Evolutionary conservation across 2,329 filamentous ascomycete genomes (phyloP), one percentile per base, ranked within the genome.

Genomic region (Chaetomium strumarium): DNA sequence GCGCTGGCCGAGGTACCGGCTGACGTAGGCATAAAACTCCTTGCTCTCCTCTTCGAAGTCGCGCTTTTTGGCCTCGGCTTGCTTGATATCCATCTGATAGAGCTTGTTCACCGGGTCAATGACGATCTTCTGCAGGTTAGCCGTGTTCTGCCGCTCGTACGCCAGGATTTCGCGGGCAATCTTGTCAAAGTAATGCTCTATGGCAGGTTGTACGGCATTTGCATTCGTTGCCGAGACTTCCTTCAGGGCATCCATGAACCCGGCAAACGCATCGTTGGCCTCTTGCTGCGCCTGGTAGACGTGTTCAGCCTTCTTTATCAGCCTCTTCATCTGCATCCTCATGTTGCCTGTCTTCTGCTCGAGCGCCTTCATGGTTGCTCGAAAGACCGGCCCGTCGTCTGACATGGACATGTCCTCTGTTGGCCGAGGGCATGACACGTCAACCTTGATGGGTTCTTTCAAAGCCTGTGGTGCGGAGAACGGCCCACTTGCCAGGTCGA

Each of bases 31-130:
- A 70, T 99, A 99, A 71, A 96, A 99, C 67, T 99, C 93, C 68
- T 95, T 93, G 73, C 92, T 97, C 68, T 99, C 93, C 64, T 99
- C 93, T 59, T 99, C 93, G 63, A 99, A 99, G 62, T 97, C 93
- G 60, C 93, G 90, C 71, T 93, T 95, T 74, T 99, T 99, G 38
- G 87, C 79, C 65, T 99, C 93, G 24, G 92, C 95, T 68, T 96
- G 90, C 70, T 99, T 99, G 73, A 99, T 97, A 64, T 99, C 95
- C 58, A 92, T 79, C 56, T 90, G 90, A 70, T 99, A 99, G 13
- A 99, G 75, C 70, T 90, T 95, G 59, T 81, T 85, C 60, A 99
- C 80, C 1, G 95, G 95, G 40, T 99, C 93, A 60, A 99, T 96
- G 64, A 99, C 91, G 49, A 95, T 86, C 66, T 84, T 92, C 64